phyloP scores from a whole-genome alignment of 805 yeast species.

The Cyberlindnera euphorbiiphila region DNA sequence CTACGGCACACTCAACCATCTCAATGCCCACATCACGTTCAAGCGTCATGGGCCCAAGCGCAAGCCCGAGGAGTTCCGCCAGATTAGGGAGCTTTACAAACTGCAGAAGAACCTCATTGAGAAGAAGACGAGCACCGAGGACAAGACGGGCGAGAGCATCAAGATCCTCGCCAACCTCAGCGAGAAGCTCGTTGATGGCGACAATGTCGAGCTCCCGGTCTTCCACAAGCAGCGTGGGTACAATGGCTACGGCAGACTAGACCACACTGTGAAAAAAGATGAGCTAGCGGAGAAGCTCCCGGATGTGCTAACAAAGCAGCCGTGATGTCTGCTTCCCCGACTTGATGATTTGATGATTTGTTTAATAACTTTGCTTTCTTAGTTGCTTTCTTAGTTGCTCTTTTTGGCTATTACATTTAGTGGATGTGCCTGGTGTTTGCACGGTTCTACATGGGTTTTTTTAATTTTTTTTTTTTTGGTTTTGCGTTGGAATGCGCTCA shows the following conservation, averaged over 20 bases:
- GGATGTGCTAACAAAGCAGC: slow-evolving; percentile 1
- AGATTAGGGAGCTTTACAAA: slow-evolving; percentile 42
- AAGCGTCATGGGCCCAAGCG: slow-evolving; percentile 55
- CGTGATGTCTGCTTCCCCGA: not conserved
- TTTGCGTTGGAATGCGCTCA: not conserved
- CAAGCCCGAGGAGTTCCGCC: slow-evolving; percentile 50
- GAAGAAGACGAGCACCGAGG: slow-evolving; percentile 5
- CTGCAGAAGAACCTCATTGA: slow-evolving; percentile 33
- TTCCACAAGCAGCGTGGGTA: slow-evolving; percentile 29
- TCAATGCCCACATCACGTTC: slow-evolving; percentile 51
- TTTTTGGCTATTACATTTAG: too few species aligned
- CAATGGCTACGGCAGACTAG: slow-evolving; percentile 28
- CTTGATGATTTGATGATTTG: not conserved
- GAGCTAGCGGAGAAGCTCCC: slow-evolving; percentile 13
- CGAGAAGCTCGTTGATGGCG: slow-evolving; percentile 15
- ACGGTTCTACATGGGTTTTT: too few species aligned
- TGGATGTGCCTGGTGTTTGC: too few species aligned
- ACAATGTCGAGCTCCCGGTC: slow-evolving; percentile 18
- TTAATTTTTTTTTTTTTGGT: not conserved
- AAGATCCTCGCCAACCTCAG: slow-evolving; percentile 16
- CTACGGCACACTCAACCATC: slow-evolving; percentile 57
- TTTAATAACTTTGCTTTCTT: too few species aligned
- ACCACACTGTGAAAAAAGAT: slow-evolving; percentile 22
- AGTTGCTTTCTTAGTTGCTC: too few species aligned
- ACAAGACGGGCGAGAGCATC: slow-evolving; percentile 12